Conservation (phyloP, 768 basidiomycete species). For the Termitomyces sp. region DNA sequence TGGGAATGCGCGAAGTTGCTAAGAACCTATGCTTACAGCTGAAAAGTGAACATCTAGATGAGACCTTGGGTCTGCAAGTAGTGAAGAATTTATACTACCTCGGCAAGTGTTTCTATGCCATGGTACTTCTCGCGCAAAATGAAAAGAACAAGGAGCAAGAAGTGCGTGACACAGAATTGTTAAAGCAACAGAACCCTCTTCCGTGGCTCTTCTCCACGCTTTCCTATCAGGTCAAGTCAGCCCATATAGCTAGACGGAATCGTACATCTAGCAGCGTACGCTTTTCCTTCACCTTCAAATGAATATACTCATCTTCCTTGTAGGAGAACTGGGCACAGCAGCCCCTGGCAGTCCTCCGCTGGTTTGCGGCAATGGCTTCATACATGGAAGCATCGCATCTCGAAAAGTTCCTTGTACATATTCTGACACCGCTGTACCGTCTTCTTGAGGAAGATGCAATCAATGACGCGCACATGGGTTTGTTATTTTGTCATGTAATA, state of each 20-base stretch:
- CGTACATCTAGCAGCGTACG: conserved; percentile 41
- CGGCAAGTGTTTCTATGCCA: conserved; percentile 73
- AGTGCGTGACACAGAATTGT: conserved; percentile 16
- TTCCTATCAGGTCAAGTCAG: conserved; percentile 79
- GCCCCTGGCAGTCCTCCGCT: conserved; percentile 74
- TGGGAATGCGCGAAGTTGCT: conserved; percentile 63
- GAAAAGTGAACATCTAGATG: conserved; percentile 75
- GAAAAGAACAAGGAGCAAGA: conserved; percentile 27
- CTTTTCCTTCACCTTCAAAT: conserved; percentile 3
- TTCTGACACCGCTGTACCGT: conserved; percentile 82
- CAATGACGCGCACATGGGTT: conserved; percentile 74
- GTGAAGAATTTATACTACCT: conserved; percentile 93
- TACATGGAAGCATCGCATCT: conserved; percentile 54
- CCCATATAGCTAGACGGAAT: conserved; percentile 65
- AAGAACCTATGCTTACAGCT: conserved; percentile 72
- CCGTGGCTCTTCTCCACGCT: conserved; percentile 94
- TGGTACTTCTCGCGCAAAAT: conserved; percentile 23
- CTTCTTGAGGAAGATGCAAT: conserved; percentile 84
- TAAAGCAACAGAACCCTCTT: conserved; percentile 47
- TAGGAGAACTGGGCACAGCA: conserved; percentile 83
- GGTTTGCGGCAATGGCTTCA: conserved; percentile 90
- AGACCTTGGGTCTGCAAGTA: conserved; percentile 67
- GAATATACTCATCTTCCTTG: conserved; percentile 2
- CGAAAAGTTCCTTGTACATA: conserved; percentile 73
- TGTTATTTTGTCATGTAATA: conserved; percentile 13